Evolutionary conservation across 78 protist genomes (phyloP), one percentile per base, ranked within the genome.

Genomic region (Thecamonas trahens): DNA sequence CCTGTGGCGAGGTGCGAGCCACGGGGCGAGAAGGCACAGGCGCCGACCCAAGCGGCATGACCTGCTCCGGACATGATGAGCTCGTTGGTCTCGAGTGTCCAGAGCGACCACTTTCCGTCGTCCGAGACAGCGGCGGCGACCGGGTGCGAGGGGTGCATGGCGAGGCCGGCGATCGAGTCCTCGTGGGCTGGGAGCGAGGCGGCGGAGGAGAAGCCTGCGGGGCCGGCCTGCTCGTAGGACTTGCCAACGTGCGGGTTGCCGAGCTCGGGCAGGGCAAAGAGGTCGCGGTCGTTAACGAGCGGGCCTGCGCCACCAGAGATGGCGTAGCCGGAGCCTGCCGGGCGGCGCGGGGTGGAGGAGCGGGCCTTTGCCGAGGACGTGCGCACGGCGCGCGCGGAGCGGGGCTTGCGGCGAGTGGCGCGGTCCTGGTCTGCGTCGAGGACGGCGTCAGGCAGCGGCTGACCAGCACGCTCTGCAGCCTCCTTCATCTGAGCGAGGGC

Each of bases 41-140:
- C 45, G 35, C 84, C 9, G 55, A 91, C 75, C 93, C 93, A 91
- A 64, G 60, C 81, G 53, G 59, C 29, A 81, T 87, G 93, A 9
- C 90, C 94, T 20, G 81, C 88, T 17, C 88, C 91, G 3, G 68
- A 42, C 74, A 85, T 72, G 52, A 85, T 37, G 6, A 79, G 72
- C 64, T 88, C 90, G 13, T 87, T 85, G 24, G 24, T 17, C 3
- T 84, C 83, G 26, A 91, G 28, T 11, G 72, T 3, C 88, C 85
- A 83, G 81, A 91, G 29, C 75, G 70, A 73, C 93, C 93, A 91
- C 15, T 90, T 62, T 49, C 31, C 0, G 64, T 91, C 96, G 58
- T 91, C 96, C 3, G 88, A 78, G 24, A 71, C 76, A 1, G 93
- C 83, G 2, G 82, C 90, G 8, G 82, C 54, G 22, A 87, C 40